Base-by-base conservation (phyloP, 352 stramenopile genomes). In the Globisporangium orthogonon region DNA sequence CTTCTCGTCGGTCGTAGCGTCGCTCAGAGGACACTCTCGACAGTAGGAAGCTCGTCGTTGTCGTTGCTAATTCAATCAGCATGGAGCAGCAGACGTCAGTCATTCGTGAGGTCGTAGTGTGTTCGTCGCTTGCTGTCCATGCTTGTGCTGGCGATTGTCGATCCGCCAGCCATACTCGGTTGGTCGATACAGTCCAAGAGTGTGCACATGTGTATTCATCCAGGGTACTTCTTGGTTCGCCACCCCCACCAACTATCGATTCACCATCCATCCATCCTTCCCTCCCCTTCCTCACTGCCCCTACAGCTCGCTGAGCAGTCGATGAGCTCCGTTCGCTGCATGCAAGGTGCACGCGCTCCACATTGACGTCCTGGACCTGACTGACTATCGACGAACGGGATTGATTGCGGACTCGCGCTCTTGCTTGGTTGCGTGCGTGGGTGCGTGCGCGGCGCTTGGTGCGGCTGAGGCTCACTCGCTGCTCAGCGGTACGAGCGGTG, bases 401-500 rank as follows among this genome's bases (percentile, higher is more conserved):
- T 23, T 10, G 7, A 18, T 33, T 4, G 17, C 46, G 28, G 7
- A 9, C 10, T 17, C 9, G 45, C 23, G 9, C 46, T 35, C 46
- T 17, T n/a, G 17, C 48, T 17, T 30, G 43, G 13, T 10, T 23
- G 23, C 30, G 9, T 4, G 45, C 29, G 18, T 5, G 14, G 23
- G 23, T 23, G 23, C 23, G 23, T 23, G 23, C 23, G 23, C 23
- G 23, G 23, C 23, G 23, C 23, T 23, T 23, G 23, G 23, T 23
- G 23, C 23, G 23, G 28, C 48, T 41, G 28, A 6, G 7, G 50
- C 39, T 40, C 23, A 23, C 23, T 37, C 6, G 17, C 14, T 30
- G 31, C 41, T 58, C 35, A 60, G 52, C 46, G 59, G 47, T 60
- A 65, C 59, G 59, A 60, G 44, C 44, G 44, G 52, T 48, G 46